These are phyloP conservation scores for Vigna unguiculata DNA, from an alignment of 306 rosid species.

Conservation along the genomic window DNA sequence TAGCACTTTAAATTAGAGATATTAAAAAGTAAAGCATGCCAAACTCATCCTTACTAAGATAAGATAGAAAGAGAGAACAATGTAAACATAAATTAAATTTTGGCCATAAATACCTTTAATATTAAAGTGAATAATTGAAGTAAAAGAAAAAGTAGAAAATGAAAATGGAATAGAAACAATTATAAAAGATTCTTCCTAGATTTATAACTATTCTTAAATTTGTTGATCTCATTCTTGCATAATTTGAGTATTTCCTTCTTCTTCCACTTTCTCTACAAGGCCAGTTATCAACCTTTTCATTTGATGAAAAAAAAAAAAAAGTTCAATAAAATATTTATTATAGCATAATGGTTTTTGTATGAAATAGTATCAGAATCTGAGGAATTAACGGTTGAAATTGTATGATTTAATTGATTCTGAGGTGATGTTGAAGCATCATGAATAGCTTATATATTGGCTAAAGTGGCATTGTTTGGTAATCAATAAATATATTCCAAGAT, in stretches of 20 bases:
- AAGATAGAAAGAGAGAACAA: neutral
- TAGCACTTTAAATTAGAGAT: neutral
- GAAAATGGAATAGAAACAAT: neutral
- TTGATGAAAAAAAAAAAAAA: neutral
- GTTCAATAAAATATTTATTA: neutral
- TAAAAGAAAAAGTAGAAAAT: no score
- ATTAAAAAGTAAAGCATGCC: neutral
- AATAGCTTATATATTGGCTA: neutral
- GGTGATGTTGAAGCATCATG: constrained; percentile 22
- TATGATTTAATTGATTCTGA: constrained; percentile 8
- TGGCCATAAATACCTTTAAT: neutral
- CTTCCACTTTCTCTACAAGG: neutral
- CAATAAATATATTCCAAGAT: constrained; percentile 5
- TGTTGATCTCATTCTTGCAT: neutral
- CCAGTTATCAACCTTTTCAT: neutral
- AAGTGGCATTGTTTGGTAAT: constrained; percentile 1
- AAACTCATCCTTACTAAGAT: neutral
- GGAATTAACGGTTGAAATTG: constrained; percentile 16
- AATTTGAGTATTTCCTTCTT: neutral
- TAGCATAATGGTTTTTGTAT: neutral
- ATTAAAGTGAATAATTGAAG: no score
- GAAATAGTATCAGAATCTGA: constrained; percentile 7
- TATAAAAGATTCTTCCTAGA: neutral
- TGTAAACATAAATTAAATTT: no score
- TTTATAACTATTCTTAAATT: neutral